Evolutionary conservation across 2,329 filamentous ascomycete species (phyloP).

Genomic region (Trichothecium sympodiale): DNA sequence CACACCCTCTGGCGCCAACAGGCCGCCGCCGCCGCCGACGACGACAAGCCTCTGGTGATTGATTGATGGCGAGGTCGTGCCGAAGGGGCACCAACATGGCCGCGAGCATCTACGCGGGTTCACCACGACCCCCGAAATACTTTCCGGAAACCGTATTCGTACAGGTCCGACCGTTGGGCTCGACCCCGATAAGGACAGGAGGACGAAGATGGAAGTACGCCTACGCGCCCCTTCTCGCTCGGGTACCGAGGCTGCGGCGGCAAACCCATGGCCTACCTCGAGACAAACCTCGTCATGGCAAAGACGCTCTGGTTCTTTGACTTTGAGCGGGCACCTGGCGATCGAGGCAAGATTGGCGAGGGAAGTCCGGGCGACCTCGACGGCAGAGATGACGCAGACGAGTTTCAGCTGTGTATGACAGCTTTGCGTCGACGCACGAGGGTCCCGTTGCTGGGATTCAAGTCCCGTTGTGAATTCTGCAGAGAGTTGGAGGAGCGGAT

Average conservation of each 20-base stretch:
- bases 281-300: slow-evolving; percentile 3
- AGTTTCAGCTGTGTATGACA: too few relatives aligned
- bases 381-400: too few relatives aligned
- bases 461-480: too few relatives aligned
- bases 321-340: neutral
- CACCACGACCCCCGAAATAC: slow-evolving; percentile 2
- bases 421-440: too few relatives aligned
- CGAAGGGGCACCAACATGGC: slow-evolving; percentile 60
- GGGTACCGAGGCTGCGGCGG: slow-evolving; percentile 4
- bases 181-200: neutral
- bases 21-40: neutral
- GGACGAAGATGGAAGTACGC: slow-evolving; percentile 1
- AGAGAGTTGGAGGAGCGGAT: too few relatives aligned
- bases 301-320: slow-evolving; percentile 4
- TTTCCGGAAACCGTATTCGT: slow-evolving; percentile 2
- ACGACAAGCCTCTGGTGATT: neutral
- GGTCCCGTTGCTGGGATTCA: too few relatives aligned
- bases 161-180: slow-evolving; percentile 5
- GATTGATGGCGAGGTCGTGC: neutral
- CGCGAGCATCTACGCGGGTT: slow-evolving; percentile 2
- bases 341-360: too few relatives aligned
- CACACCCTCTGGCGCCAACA: neutral
- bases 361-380: too few relatives aligned
- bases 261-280: slow-evolving; percentile 5
- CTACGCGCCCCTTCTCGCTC: slow-evolving; percentile 3